A percentile compares a stretch with the other conserved stretches of the same genome.
Evolutionary conservation across 306 rosid species (phyloP).

Genomic region (Casuarina cunninghamiana): DNA sequence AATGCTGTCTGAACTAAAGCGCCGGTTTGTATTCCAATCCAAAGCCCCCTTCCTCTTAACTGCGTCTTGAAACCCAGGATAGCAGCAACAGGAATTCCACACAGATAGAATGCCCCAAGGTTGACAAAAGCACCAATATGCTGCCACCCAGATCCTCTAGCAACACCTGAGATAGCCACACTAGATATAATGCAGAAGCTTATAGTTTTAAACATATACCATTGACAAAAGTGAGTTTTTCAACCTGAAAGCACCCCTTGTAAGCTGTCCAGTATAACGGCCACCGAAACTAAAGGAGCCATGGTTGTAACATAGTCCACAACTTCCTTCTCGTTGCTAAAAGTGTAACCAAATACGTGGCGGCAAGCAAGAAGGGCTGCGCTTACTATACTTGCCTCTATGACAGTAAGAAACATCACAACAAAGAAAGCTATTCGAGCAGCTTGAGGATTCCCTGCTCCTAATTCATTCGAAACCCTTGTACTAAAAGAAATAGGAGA

Average conservation of each 20-base stretch:
- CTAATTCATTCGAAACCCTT: constrained; percentile 76
- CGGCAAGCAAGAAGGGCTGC: constrained; percentile 49
- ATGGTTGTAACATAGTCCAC: constrained; percentile 61
- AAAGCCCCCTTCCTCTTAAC: constrained; percentile 63
- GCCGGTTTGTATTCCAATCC: constrained; percentile 73
- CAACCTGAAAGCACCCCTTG: constrained; percentile 69
- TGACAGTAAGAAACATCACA: constrained; percentile 38
- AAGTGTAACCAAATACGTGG: constrained; percentile 51
- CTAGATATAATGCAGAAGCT: neutral
- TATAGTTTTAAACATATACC: neutral
- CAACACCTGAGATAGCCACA: constrained; percentile 47
- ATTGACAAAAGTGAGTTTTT: constrained; percentile 7
- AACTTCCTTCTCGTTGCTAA: constrained; percentile 68
- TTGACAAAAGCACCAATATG: constrained; percentile 69
- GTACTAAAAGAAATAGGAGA: constrained; percentile 41
- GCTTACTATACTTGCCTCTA: constrained; percentile 43
- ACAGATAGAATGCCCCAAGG: constrained; percentile 67
- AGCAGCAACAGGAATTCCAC: constrained; percentile 70
- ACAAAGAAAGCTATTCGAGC: constrained; percentile 56
- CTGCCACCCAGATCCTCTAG: constrained; percentile 86
- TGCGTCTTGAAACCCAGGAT: constrained; percentile 48
- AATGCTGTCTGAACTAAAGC: constrained; percentile 43
- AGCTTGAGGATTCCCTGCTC: constrained; percentile 60
- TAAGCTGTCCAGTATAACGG: constrained; percentile 55
- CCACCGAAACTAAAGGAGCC: constrained; percentile 59